Evolutionary conservation across 208 protist genomes (phyloP).

Genomic region (Trypanosoma caninum): DNA sequence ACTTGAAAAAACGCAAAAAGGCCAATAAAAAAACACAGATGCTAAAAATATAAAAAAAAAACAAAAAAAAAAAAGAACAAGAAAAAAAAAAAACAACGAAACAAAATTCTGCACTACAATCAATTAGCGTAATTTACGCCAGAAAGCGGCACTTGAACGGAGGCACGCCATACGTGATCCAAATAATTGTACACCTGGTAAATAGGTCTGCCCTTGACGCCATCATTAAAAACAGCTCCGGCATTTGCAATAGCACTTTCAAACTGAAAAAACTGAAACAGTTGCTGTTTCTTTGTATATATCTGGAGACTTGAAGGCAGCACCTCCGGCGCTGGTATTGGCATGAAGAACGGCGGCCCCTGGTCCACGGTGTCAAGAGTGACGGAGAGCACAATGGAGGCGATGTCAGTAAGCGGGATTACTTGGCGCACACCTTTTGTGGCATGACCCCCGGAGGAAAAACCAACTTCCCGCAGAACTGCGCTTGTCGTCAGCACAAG

Average conservation of each 20-base stretch:
- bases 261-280: slow-evolving; percentile 82
- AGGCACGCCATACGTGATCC: slow-evolving; percentile 79
- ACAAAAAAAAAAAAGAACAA: slow-evolving; percentile 1
- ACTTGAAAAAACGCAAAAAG: slow-evolving; percentile 12
- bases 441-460: neutral
- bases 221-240: slow-evolving; percentile 30
- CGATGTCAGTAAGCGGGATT: slow-evolving; percentile 53
- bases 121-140: slow-evolving; percentile 51
- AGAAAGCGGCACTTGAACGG: slow-evolving; percentile 51
- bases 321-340: slow-evolving; percentile 53
- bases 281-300: slow-evolving; percentile 42
- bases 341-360: slow-evolving; percentile 60
- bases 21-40: slow-evolving; percentile 15
- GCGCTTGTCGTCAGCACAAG: slow-evolving; percentile 32
- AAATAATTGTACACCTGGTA: slow-evolving; percentile 81
- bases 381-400: slow-evolving; percentile 58
- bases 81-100: neutral
- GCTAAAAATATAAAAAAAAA: neutral
- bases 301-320: slow-evolving; percentile 67
- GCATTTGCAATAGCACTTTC: slow-evolving; percentile 46
- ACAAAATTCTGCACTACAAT: neutral
- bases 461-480: slow-evolving; percentile 25
- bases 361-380: slow-evolving; percentile 48
- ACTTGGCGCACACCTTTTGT: slow-evolving; percentile 41
- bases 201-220: slow-evolving; percentile 52